Base-by-base conservation (phyloP, 2,329 filamentous ascomycete species). In the Colletotrichum agaves region DNA sequence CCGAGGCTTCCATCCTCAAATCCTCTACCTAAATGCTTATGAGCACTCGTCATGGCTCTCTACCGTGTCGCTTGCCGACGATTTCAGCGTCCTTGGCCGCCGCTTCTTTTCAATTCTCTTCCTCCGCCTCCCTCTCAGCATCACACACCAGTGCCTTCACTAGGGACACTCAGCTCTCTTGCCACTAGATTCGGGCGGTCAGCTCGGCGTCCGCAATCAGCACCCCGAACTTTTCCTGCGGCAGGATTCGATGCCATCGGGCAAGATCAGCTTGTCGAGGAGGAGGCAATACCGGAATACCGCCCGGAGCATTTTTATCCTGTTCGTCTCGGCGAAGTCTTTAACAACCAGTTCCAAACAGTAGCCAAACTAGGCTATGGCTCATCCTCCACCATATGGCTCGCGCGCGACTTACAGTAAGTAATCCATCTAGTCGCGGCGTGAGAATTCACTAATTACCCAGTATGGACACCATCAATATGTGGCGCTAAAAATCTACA, bases 291-390 rank as follows among this genome's bases (percentile, higher is more conserved):
- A 3, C 75, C 77, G 0, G 73, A 73, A 11, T 82, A 82, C 62
- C 66, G 73, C 2, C 66, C 77, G 0, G 73, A 76, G 2, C 71
- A 73, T 3, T 82, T 79, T 60, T 81, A 82, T 67, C 77, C 79
- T 1, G 77, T 77, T n/a, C 74, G 71, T 1, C 70, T 80, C 1
- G 79, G 80, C 3, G 74, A 83, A 12, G 67, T 80, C 1, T 75
- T 82, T 3, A 71, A 74, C 2, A 63, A 73, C n/a, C 69, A 73
- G 4, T 84, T 76, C 59, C 76, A 83, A 71, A 61, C 75, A 0
- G 60, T 82, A 0, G 73, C 76, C 1, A 83, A 83, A 63, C 71
- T 83, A 7, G 81, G 81, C 10, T 83, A 72, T 71, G 81, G 81
- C 21, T 71, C 72, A 15, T 77, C 73, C 6, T 83, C 79, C 5